phyloP scores from a whole-genome alignment of 495 filamentous ascomycete species.

The Daldinia decipiens region DNA sequence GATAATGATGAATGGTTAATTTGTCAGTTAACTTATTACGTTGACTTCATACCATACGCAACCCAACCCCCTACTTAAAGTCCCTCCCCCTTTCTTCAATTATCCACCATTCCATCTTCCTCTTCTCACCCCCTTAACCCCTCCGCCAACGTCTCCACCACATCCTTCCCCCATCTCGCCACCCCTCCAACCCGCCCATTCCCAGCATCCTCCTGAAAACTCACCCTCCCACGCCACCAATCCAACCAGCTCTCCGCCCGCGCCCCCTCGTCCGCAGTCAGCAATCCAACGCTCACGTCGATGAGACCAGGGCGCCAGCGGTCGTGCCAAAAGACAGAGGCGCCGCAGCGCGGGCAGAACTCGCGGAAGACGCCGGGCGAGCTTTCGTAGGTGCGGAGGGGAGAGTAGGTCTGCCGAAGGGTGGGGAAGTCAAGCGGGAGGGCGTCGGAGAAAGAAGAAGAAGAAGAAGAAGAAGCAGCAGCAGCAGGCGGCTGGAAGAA shows the following conservation, averaged over 20 bases:
- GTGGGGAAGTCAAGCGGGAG: constrained; percentile 54
- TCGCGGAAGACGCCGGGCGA: constrained; percentile 66
- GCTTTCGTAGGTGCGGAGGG: constrained; percentile 57
- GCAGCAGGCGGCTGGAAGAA: constrained; percentile 45
- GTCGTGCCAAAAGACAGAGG: constrained; percentile 74
- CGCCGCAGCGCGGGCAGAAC: constrained; percentile 72
- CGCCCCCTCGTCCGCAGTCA: constrained; percentile 62
- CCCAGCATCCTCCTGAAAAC: constrained; percentile 68
- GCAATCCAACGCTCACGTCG: constrained; percentile 71
- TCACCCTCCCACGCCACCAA: constrained; percentile 68
- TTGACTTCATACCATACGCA: background rate
- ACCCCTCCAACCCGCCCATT: constrained; percentile 51
- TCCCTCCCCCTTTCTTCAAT: background rate
- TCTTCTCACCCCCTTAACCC: constrained; percentile 39
- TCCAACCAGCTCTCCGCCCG: constrained; percentile 68
- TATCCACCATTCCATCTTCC: background rate
- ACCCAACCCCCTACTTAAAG: background rate
- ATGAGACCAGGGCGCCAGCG: constrained; percentile 65
- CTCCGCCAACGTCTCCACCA: constrained; percentile 49
- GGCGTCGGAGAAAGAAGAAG: background rate
- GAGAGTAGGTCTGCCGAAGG: constrained; percentile 23
- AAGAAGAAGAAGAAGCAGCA: background rate
- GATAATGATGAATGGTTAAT: no score
- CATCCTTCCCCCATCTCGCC: constrained; percentile 49
- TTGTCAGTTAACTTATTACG: no score